Conservation (phyloP, 2,329 filamentous ascomycete genomes). For the Fusarium heterosporum region DNA sequence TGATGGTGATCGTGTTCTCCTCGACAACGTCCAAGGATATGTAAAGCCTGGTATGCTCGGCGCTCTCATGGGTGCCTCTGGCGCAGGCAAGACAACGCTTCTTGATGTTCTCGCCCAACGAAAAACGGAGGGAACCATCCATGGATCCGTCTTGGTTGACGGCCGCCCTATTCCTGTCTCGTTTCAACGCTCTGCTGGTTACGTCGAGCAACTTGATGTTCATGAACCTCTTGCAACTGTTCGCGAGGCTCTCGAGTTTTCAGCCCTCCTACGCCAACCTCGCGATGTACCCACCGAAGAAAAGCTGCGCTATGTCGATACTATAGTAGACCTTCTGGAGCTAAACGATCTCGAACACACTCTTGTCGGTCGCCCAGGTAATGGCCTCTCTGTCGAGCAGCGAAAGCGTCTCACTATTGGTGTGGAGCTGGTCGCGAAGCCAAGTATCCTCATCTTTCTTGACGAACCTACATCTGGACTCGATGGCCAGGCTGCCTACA, state of each 20-base stretch:
- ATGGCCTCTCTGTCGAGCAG: conserved; percentile 64
- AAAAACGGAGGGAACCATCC: conserved; percentile 80
- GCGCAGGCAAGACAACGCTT: conserved; percentile 87
- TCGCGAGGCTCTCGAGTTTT: conserved; percentile 80
- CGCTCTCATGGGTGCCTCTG: conserved; percentile 82
- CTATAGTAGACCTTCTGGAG: conserved; percentile 75
- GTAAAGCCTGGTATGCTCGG: conserved; percentile 83
- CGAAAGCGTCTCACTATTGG: conserved; percentile 68
- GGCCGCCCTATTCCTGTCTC: conserved; percentile 76
- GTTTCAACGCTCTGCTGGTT: conserved; percentile 83
- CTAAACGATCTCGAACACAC: conserved; percentile 61
- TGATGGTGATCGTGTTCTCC: conserved; percentile 71
- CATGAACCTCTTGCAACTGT: conserved; percentile 80
- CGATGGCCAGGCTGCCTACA: conserved; percentile 75
- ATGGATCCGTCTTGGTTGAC: conserved; percentile 80
- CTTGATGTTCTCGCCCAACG: conserved; percentile 84
- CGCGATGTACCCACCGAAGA: conserved; percentile 71
- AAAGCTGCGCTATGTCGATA: conserved; percentile 80
- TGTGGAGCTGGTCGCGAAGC: conserved; percentile 71
- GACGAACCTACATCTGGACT: conserved; percentile 74
- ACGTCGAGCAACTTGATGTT: conserved; percentile 84
- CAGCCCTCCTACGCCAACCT: conserved; percentile 77
- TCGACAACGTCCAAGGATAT: conserved; percentile 85
- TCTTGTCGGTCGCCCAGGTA: conserved; percentile 62
- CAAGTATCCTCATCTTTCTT: conserved; percentile 68